phyloP scores from a whole-genome alignment of 805 yeast genomes.

The Candida sphagnicola region DNA sequence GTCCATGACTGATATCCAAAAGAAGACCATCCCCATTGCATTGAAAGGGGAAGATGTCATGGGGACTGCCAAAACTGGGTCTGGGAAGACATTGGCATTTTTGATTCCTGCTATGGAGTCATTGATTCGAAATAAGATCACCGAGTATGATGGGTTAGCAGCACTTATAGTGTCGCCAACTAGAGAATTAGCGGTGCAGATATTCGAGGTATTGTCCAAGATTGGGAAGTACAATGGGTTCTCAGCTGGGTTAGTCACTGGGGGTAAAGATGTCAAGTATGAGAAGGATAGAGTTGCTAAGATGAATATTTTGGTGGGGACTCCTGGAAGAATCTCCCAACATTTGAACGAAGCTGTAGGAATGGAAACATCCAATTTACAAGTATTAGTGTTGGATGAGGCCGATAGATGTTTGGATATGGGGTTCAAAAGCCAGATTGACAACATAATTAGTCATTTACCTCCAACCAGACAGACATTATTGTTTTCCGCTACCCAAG shows the following conservation, averaged over 20 bases:
- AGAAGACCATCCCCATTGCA: conserved; percentile 68
- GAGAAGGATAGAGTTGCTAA: conserved; percentile 77
- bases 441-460: conserved; percentile 71
- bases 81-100: conserved; percentile 89
- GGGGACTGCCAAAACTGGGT: conserved; percentile 88
- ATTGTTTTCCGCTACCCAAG: conserved; percentile 85
- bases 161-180: conserved; percentile 91
- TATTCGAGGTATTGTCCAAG: conserved; percentile 79
- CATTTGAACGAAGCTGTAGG: conserved; percentile 89
- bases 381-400: conserved; percentile 80
- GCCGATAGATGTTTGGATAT: conserved; percentile 91
- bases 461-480: conserved; percentile 82
- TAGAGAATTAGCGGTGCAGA: conserved; percentile 87
- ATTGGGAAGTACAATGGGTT: conserved; percentile 72
- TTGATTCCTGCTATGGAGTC: conserved; percentile 75
- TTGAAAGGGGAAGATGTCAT: conserved; percentile 75
- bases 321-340: conserved; percentile 88
- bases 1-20: conserved; percentile 82
- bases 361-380: conserved; percentile 68
- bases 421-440: conserved; percentile 85
- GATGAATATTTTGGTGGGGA: conserved; percentile 81
- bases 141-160: conserved; percentile 83
- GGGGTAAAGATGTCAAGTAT: conserved; percentile 83
- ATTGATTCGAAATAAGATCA: conserved; percentile 66
- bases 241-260: conserved; percentile 89